Conservation (phyloP, 2,329 filamentous ascomycete genomes). For the Coleophoma cylindrospora region DNA sequence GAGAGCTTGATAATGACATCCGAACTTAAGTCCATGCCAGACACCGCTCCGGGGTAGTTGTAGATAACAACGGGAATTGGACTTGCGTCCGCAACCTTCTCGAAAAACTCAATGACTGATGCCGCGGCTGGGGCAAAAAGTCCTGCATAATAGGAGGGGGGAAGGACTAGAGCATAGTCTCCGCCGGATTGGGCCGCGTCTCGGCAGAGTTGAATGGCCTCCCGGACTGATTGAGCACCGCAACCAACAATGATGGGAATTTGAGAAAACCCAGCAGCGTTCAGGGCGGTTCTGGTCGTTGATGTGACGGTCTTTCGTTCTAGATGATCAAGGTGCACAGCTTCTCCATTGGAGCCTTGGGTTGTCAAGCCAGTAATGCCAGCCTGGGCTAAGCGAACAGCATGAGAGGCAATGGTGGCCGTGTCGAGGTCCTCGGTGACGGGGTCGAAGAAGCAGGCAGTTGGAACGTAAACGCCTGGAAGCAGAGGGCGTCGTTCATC, state of each 20-base stretch:
- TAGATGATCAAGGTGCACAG: constrained; percentile 57
- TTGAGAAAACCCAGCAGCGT: constrained; percentile 49
- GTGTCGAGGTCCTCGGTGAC: constrained; percentile 63
- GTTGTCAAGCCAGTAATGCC: constrained; percentile 58
- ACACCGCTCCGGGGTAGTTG: constrained; percentile 86
- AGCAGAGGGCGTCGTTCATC: constrained; percentile 33
- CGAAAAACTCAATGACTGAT: constrained; percentile 54
- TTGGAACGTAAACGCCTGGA: constrained; percentile 66
- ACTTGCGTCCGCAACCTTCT: constrained; percentile 57
- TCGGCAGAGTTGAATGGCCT: constrained; percentile 58
- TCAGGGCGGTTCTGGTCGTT: constrained; percentile 55
- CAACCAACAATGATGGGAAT: constrained; percentile 64
- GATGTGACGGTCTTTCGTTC: constrained; percentile 56
- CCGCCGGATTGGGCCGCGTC: constrained; percentile 59
- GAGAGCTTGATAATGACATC: constrained; percentile 79
- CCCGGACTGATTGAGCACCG: constrained; percentile 59
- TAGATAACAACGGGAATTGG: constrained; percentile 78
- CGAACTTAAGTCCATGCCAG: constrained; percentile 84
- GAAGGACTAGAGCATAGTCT: constrained; percentile 62
- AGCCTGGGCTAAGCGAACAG: constrained; percentile 52
- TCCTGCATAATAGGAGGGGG: constrained; percentile 62
- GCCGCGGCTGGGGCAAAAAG: constrained; percentile 50
- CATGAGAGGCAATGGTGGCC: constrained; percentile 39
- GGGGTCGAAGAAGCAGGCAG: constrained; percentile 66
- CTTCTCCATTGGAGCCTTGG: constrained; percentile 64